Evolutionary conservation across 2,329 filamentous ascomycete species (phyloP), one percentile per base, ranked within the genome.

Genomic region (Myrmaecium sp.): DNA sequence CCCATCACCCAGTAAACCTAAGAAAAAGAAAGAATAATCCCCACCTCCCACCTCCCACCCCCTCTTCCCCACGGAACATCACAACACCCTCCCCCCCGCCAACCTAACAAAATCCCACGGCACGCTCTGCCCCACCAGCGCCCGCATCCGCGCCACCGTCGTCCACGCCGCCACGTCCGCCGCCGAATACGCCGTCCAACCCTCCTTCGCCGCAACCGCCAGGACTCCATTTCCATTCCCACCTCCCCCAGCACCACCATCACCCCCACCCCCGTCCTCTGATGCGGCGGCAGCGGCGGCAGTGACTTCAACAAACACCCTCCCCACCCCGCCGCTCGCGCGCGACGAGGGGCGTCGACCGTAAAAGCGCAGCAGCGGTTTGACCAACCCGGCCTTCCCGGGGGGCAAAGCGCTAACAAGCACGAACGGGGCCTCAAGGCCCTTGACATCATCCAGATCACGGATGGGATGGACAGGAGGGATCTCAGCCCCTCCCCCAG

Each of bases 31-130:
- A 27, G 12, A 14, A 35, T 35, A 34, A 28, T 6, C 10, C 5
- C 34, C 35, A 20, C 21, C 13, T 24, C 13, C 33, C 36, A 39
- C 59, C n/a, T n/a, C n/a, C n/a, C n/a, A n/a, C n/a, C n/a, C n/a
- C n/a, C n/a, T n/a, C n/a, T n/a, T n/a, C n/a, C n/a, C n/a, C n/a
- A n/a, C n/a, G n/a, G n/a, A n/a, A n/a, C n/a, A n/a, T n/a, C n/a
- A 66, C 35, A 69, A 40, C 12, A 61, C 62, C 38, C 66, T 52
- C 14, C 68, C 69, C 36, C 63, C 66, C 20, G 80, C 78, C 44
- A 89, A 58, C 25, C 79, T 64, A 21, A 89, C 81, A 56, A 91
- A 91, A 52, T 79, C 83, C 51, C 82, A 86, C 5, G 77, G 78
- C 30, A 89, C 79, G 46, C 89, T 89, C 54, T 89, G 79, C 6